phyloP scores from a whole-genome alignment of 768 basidiomycete genomes.

The Arthromyces matolae region DNA sequence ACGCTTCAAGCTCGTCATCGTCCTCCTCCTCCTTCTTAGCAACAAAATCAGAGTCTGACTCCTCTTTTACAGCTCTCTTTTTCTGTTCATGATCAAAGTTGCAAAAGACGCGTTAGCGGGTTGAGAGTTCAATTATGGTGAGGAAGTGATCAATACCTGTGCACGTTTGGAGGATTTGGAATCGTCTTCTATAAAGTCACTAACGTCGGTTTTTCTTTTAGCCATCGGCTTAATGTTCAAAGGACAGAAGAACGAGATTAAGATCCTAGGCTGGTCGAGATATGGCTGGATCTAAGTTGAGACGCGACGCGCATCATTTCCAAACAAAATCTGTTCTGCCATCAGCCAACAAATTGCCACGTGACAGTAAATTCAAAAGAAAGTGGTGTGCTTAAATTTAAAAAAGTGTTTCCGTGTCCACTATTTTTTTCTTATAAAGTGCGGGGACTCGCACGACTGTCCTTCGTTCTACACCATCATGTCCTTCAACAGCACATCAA shows the following conservation, averaged over 20 bases:
- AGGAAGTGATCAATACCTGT: constrained; percentile 1
- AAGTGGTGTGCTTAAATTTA: constrained; percentile 15
- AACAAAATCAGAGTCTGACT: constrained; percentile 16
- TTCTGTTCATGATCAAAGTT: constrained; percentile 8
- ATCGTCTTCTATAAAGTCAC: constrained; percentile 10
- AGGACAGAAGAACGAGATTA: background rate
- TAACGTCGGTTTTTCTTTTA: constrained; percentile 22
- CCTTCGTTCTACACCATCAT: constrained; percentile 34
- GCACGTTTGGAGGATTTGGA: constrained; percentile 3
- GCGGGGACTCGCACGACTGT: constrained; percentile 3
- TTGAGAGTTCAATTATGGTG: background rate
- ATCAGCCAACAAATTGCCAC: constrained; percentile 9
- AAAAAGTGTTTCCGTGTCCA: background rate
- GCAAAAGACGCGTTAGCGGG: constrained; percentile 4
- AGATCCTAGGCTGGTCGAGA: background rate
- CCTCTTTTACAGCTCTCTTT: constrained; percentile 4
- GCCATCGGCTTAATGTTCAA: constrained; percentile 16
- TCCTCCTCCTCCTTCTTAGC: constrained; percentile 18
- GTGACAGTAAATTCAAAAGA: constrained; percentile 9
- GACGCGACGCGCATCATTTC: constrained; percentile 3
- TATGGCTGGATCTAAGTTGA: background rate
- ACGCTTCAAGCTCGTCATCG: background rate
- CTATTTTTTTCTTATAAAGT: constrained; percentile 10
- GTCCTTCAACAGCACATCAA: constrained; percentile 40
- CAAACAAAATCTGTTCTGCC: background rate